phyloP scores from a whole-genome alignment of 495 filamentous ascomycete genomes.

The Pseudomonodictys pantanalensis region DNA sequence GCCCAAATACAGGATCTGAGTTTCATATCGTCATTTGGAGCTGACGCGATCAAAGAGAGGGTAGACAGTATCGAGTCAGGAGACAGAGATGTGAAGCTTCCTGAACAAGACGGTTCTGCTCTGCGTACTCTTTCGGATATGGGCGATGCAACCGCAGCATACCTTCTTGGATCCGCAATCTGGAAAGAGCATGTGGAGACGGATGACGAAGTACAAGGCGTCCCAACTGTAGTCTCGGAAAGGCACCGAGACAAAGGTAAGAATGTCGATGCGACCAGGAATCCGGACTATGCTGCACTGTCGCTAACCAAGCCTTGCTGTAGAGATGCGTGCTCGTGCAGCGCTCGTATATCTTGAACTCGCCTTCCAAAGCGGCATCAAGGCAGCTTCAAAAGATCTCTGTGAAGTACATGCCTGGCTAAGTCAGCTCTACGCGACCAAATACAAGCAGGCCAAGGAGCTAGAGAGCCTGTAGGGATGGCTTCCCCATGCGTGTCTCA shows the following conservation, averaged over 20 bases:
- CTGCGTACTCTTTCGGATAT: neutral
- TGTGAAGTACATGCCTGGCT: neutral
- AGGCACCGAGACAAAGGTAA: neutral
- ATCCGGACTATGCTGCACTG: neutral
- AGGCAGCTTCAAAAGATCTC: neutral
- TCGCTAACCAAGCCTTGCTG: neutral
- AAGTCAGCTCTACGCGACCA: slow-evolving; percentile 42
- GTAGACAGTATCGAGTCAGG: neutral
- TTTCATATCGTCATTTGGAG: neutral
- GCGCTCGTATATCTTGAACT: neutral
- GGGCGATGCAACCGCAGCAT: neutral
- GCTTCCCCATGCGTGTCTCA: too few relatives aligned
- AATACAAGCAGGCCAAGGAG: slow-evolving; percentile 38
- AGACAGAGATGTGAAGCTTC: neutral
- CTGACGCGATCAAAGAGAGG: neutral
- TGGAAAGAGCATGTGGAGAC: neutral
- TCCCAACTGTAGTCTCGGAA: neutral
- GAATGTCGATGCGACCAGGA: neutral
- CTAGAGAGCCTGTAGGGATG: too few relatives aligned
- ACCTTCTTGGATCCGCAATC: neutral
- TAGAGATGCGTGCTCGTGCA: neutral
- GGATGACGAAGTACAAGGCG: neutral
- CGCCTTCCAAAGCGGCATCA: neutral
- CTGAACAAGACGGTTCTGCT: neutral
- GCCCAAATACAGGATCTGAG: neutral